phyloP scores from a whole-genome alignment of 768 basidiomycete genomes.

The Leccinum olivaceopallidum region DNA sequence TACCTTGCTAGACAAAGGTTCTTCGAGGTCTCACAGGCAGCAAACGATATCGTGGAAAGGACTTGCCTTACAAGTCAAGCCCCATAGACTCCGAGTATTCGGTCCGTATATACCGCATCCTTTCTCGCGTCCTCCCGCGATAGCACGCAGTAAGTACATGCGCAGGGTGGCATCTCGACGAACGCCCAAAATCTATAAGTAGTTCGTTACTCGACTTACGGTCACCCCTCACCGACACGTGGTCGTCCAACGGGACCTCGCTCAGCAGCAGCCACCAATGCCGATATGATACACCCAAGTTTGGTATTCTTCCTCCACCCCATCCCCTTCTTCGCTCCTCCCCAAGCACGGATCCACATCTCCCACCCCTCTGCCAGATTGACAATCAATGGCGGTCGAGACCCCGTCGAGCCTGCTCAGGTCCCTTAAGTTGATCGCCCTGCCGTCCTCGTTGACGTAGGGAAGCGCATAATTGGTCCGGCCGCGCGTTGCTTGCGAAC shows the following conservation, averaged over 20 bases:
- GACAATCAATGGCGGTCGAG: constrained; percentile 34
- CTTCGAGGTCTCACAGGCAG: too few species aligned
- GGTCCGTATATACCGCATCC: too few species aligned
- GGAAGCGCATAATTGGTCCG: constrained; percentile 68
- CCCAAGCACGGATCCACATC: constrained; percentile 59
- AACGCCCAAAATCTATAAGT: constrained; percentile 80
- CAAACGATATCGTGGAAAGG: too few species aligned
- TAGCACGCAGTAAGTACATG: constrained; percentile 44
- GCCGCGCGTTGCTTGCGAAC: constrained; percentile 44
- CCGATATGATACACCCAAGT: constrained; percentile 64
- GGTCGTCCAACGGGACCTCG: constrained; percentile 41
- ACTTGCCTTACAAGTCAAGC: too few species aligned
- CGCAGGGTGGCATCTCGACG: constrained; percentile 64
- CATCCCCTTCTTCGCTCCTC: constrained; percentile 21
- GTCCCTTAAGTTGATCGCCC: constrained; percentile 52
- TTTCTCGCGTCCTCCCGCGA: constrained; percentile 53
- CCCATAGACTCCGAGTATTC: too few species aligned
- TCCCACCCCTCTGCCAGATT: constrained; percentile 46
- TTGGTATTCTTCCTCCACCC: constrained; percentile 31
- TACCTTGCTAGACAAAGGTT: too few species aligned
- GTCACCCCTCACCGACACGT: constrained; percentile 37
- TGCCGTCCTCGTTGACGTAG: constrained; percentile 63
- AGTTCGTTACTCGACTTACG: constrained; percentile 31
- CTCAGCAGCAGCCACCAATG: constrained; percentile 46
- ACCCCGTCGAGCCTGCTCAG: constrained; percentile 46